These are phyloP conservation scores for Cucurbita maxima DNA, from an alignment of 306 rosid genomes.

Conservation along the genomic window DNA sequence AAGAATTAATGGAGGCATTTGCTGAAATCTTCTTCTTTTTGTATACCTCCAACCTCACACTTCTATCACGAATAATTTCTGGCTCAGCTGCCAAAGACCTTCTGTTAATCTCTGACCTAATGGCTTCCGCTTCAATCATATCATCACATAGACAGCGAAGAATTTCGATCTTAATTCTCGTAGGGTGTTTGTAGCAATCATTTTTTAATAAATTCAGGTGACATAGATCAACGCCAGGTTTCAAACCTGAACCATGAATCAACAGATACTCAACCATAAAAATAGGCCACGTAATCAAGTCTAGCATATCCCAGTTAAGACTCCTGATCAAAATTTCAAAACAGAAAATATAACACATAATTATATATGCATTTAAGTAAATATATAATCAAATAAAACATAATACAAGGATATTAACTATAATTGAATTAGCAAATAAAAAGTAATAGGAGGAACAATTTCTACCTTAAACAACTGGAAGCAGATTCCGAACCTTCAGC, in stretches of 20 bases:
- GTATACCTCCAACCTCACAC: conserved; percentile 29
- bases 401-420: neutral
- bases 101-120: conserved; percentile 75
- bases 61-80: conserved; percentile 50
- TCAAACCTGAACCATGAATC: conserved; percentile 52
- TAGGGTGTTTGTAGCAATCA: conserved; percentile 68
- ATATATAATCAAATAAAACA: conserved; percentile 14
- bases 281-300: conserved; percentile 83
- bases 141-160: conserved; percentile 83
- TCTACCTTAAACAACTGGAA: conserved; percentile 64
- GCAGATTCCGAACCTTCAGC: conserved; percentile 81
- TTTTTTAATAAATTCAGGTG: conserved; percentile 31
- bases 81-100: conserved; percentile 62
- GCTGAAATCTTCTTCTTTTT: conserved; percentile 49
- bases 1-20: conserved; percentile 38
- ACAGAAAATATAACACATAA: conserved; percentile 1
- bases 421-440: neutral
- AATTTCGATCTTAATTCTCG: conserved; percentile 52
- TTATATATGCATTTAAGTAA: neutral
- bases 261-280: conserved; percentile 80
- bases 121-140: conserved; percentile 78
- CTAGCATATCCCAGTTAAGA: conserved; percentile 92
- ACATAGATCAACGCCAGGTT: conserved; percentile 41
- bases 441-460: conserved; percentile 2
- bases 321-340: conserved; percentile 38